These are phyloP conservation scores for Corylus avellana DNA, from an alignment of 306 rosid genomes.

Conservation along the genomic window DNA sequence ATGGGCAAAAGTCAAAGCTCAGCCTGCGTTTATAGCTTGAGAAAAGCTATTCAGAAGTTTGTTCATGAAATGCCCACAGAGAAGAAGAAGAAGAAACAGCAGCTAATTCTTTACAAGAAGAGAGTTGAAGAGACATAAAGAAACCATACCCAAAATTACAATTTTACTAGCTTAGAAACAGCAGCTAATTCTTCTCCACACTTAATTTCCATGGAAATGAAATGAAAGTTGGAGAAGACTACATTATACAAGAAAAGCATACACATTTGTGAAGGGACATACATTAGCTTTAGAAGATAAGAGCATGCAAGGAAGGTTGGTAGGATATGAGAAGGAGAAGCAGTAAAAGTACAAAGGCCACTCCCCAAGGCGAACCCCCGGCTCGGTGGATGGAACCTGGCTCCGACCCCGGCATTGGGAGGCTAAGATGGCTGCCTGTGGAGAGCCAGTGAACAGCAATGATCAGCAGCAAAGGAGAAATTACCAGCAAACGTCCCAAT, in stretches of 20 bases:
- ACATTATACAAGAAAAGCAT: neutral
- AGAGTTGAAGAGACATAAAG: neutral
- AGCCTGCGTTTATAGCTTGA: neutral
- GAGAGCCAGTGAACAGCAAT: conserved; percentile 75
- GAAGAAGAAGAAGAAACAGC: too few species aligned
- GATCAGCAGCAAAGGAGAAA: conserved; percentile 65
- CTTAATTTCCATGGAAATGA: neutral
- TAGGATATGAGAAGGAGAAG: conserved; percentile 65
- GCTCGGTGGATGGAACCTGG: conserved; percentile 67
- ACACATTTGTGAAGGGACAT: conserved; percentile 7
- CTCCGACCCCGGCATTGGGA: conserved; percentile 76
- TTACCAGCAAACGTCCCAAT: conserved; percentile 61
- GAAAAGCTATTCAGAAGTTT: neutral
- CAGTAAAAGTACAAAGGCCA: conserved; percentile 52
- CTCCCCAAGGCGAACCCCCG: conserved; percentile 82
- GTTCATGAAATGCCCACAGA: neutral
- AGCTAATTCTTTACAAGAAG: neutral
- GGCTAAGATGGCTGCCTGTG: conserved; percentile 48
- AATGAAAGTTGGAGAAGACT: neutral
- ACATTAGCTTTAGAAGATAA: conserved; percentile 31
- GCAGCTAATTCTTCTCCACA: conserved; percentile 1
- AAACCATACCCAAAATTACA: conserved; percentile 3
- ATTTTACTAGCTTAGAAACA: neutral
- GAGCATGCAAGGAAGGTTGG: conserved; percentile 61
- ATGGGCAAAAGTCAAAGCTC: neutral